A percentile compares a stretch with the other conserved stretches of the same genome.
Evolutionary conservation across 2,329 filamentous ascomycete species (phyloP).

Genomic region (Colletotrichum cereale): DNA sequence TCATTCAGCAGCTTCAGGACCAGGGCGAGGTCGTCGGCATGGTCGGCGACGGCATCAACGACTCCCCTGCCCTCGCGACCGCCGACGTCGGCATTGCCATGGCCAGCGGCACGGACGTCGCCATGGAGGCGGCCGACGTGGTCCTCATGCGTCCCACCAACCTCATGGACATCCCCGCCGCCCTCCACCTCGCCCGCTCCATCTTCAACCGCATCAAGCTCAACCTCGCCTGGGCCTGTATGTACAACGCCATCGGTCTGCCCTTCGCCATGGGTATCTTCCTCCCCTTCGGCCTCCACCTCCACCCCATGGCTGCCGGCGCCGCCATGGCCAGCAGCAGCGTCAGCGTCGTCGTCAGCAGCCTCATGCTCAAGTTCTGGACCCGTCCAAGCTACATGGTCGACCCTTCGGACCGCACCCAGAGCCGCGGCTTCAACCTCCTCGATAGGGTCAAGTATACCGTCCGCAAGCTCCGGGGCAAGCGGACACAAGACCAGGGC

Average conservation of each 20-base stretch:
- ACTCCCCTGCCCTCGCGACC: slow-evolving; percentile 93
- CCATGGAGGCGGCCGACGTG: slow-evolving; percentile 96
- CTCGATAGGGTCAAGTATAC: slow-evolving; percentile 58
- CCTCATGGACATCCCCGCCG: slow-evolving; percentile 91
- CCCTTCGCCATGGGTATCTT: slow-evolving; percentile 98
- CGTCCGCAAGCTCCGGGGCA: slow-evolving; percentile 51
- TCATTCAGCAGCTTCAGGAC: slow-evolving; percentile 82
- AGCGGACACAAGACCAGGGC: slow-evolving; percentile 62
- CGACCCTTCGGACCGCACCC: slow-evolving; percentile 72
- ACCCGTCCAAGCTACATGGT: slow-evolving; percentile 88
- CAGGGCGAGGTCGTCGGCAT: slow-evolving; percentile 87
- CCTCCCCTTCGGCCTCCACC: slow-evolving; percentile 85
- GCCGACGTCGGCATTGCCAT: slow-evolving; percentile 95
- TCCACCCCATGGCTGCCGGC: slow-evolving; percentile 95
- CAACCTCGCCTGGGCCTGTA: slow-evolving; percentile 91
- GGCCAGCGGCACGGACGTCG: slow-evolving; percentile 92
- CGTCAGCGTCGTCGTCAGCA: slow-evolving; percentile 89
- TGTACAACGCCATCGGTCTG: slow-evolving; percentile 91
- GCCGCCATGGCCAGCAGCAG: slow-evolving; percentile 93
- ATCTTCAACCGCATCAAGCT: slow-evolving; percentile 96
- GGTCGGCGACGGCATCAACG: slow-evolving; percentile 99
- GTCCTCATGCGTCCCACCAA: slow-evolving; percentile 95
- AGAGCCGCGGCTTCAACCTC: slow-evolving; percentile 59
- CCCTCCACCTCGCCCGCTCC: slow-evolving; percentile 81
- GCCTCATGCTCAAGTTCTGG: slow-evolving; percentile 89